Base-by-base conservation (phyloP, 805 yeast species). In the Hanseniaspora nectarophila region DNA sequence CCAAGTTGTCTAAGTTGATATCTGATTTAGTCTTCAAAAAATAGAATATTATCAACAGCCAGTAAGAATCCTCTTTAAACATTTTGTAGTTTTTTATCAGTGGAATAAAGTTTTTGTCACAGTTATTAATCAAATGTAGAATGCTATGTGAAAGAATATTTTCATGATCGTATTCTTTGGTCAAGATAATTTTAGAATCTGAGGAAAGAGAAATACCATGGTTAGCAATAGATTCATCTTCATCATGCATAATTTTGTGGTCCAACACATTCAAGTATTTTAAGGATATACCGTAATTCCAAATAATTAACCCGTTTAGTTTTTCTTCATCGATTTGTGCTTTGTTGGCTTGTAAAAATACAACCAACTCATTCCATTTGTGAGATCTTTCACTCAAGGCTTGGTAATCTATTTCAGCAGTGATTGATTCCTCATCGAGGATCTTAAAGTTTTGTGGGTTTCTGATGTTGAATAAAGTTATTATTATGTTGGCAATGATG, bases 271-370 rank as follows among this genome's bases (percentile, higher is more conserved):
- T 31, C 46, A 49, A 49, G 21, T 31, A 42, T 16, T 49, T 49
- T 16, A 49, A 34, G 15, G 53, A 42, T 24, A 49, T 49, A 12
- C 43, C 29, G 23, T 49, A 16, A 16, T 49, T 49, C 53, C 53
- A 49, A 9, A 42, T 39, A 16, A 42, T 18, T 18, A 42, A 38
- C n/a, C 42, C 46, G 9, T 32, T 10, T 9, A 49, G 37, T 20
- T 49, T 49, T 15, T 20, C 28, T 4, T 33, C 12, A 18, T 49
- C 28, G 15, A 49, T 20, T 4, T 21, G 13, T 7, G 8, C 10
- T 33, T 18, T 12, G 40, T 26, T 33, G 20, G 20, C 6, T 33
- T 42, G 21, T 18, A 40, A 42, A 28, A 33, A 23, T 8, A 10
- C 1, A 20, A 13, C 46, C 28, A 49, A 16, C 6, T 18, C 24